Conservation (phyloP, 1,139 yeast genomes). For the Saccharomyces hybrid region DNA sequence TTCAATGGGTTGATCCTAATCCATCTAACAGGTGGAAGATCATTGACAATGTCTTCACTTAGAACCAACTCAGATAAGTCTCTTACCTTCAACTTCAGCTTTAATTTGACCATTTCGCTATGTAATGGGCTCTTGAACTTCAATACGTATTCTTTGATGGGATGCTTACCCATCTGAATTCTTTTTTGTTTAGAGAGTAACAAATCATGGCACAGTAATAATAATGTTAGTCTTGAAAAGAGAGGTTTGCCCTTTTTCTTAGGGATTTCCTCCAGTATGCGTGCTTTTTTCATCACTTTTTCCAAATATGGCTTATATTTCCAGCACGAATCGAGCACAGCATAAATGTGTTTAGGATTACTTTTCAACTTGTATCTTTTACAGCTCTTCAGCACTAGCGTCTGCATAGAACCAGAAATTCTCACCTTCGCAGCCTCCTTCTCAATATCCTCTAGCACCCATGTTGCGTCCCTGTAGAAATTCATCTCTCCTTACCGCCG, state of each 20-base stretch:
- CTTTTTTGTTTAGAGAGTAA: conserved; percentile 70
- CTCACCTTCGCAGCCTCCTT: conserved; percentile 32
- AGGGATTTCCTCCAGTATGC: conserved; percentile 40
- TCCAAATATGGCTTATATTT: conserved; percentile 58
- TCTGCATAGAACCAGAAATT: conserved; percentile 52
- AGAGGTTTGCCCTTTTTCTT: conserved; percentile 39
- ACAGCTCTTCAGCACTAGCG: conserved; percentile 55
- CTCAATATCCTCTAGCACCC: conserved; percentile 34
- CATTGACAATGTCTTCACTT: conserved; percentile 33
- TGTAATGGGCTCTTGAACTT: conserved; percentile 70
- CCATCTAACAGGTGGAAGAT: conserved; percentile 86
- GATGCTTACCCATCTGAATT: conserved; percentile 84
- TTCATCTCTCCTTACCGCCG: conserved; percentile 37
- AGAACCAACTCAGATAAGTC: conserved; percentile 36
- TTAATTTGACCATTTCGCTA: conserved; percentile 75
- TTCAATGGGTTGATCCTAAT: conserved; percentile 64
- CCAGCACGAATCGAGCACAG: conserved; percentile 70
- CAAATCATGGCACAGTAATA: conserved; percentile 70
- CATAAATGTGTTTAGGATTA: conserved; percentile 77
- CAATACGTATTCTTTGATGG: conserved; percentile 73
- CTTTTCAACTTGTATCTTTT: conserved; percentile 42
- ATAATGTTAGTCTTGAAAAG: conserved; percentile 30
- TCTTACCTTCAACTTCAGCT: conserved; percentile 45
- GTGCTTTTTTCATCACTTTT: conserved; percentile 57
- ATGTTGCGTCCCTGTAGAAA: conserved; percentile 56